Conservation (phyloP, 768 basidiomycete species). For the Rhodotorula paludigena region DNA sequence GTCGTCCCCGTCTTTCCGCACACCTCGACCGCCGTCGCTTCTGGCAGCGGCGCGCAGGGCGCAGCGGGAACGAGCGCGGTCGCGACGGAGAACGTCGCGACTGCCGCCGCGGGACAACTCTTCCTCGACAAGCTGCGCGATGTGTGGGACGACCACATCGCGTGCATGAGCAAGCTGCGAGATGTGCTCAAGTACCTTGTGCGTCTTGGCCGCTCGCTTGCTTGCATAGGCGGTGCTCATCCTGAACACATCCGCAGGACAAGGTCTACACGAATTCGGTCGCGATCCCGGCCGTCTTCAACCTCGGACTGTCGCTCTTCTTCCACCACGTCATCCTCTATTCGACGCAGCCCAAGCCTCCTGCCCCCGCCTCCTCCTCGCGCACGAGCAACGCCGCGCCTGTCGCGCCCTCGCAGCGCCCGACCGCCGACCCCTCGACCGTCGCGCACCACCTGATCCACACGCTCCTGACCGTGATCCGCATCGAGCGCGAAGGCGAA, state of each 20-base stretch:
- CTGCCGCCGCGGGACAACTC: conserved; percentile 68
- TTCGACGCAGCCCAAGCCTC: conserved; percentile 16
- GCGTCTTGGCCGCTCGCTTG: conserved; percentile 39
- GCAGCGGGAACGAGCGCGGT: background rate
- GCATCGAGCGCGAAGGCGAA: conserved; percentile 84
- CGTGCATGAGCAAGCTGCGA: conserved; percentile 78
- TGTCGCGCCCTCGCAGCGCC: conserved; percentile 16
- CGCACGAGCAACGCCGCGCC: background rate
- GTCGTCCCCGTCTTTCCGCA: conserved; percentile 80
- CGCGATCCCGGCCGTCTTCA: conserved; percentile 71
- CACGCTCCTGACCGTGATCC: conserved; percentile 80
- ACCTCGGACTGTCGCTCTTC: conserved; percentile 77
- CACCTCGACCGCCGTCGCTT: conserved; percentile 36
- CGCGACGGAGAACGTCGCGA: conserved; percentile 32
- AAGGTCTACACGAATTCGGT: conserved; percentile 61
- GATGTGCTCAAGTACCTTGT: conserved; percentile 98
- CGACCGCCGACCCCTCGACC: conserved; percentile 53
- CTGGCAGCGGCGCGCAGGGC: conserved; percentile 10
- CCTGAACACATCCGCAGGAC: conserved; percentile 58
- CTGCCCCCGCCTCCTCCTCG: conserved; percentile 1
- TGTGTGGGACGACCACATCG: conserved; percentile 90
- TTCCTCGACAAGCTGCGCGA: conserved; percentile 73
- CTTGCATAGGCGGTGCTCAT: background rate
- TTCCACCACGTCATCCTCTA: conserved; percentile 60
- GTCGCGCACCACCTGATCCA: conserved; percentile 76